Conservation (phyloP, 2,329 filamentous ascomycete species). For the Thelonectria rubi region DNA sequence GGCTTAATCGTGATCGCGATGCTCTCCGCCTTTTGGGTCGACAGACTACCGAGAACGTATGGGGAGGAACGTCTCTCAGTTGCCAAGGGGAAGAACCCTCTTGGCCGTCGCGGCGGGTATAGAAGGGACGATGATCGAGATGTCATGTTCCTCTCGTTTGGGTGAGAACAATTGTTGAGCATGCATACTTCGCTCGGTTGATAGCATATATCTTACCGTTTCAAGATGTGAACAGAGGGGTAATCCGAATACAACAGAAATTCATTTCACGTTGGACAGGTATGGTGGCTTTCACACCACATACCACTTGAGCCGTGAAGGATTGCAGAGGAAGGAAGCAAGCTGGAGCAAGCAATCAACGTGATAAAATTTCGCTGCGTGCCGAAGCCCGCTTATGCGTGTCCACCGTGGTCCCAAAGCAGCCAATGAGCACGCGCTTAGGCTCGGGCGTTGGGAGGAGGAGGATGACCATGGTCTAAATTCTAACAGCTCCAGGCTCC, state of each 20-base stretch:
- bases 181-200: neutral
- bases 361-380: conserved; percentile 35
- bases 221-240: conserved; percentile 1
- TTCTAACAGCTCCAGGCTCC: conserved; percentile 14
- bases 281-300: neutral
- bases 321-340: conserved; percentile 18
- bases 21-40: conserved; percentile 76
- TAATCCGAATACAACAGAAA: conserved; percentile 1
- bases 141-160: conserved; percentile 5
- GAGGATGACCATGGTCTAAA: neutral
- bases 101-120: conserved; percentile 64
- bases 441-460: conserved; percentile 14
- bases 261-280: conserved; percentile 1
- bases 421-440: conserved; percentile 35
- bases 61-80: conserved; percentile 66
- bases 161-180: neutral
- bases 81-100: conserved; percentile 58
- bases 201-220: conserved; percentile 7
- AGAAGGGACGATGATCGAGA: conserved; percentile 16
- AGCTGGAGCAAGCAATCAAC: conserved; percentile 11
- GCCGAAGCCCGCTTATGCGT: conserved; percentile 11
- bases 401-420: conserved; percentile 24
- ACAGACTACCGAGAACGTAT: conserved; percentile 86
- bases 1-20: conserved; percentile 95
- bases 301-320: conserved; percentile 8